Evolutionary conservation across 106 monocot genomes (phyloP).

Genomic region (Platanthera guangdongensis): DNA sequence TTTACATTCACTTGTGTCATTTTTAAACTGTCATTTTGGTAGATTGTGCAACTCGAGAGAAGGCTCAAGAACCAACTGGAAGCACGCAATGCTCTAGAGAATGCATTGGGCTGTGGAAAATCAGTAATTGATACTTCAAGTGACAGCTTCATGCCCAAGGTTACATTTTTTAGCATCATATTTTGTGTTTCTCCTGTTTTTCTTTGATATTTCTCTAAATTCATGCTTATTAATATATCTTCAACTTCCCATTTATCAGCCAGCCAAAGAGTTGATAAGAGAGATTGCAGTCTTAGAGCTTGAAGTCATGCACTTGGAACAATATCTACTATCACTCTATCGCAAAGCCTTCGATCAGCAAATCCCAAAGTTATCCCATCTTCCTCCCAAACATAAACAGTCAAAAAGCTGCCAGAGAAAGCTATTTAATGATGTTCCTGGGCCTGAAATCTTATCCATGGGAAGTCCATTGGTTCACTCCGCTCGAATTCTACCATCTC

Average conservation of each 20-base stretch:
- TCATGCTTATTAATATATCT: background rate
- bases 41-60: conserved; percentile 84
- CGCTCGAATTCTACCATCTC: conserved; percentile 14
- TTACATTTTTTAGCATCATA: background rate
- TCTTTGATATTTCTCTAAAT: background rate
- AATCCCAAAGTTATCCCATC: conserved; percentile 24
- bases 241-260: conserved; percentile 21
- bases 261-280: conserved; percentile 44
- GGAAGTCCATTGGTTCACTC: conserved; percentile 8
- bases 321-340: conserved; percentile 56
- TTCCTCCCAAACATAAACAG: conserved; percentile 13
- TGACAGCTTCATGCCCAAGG: conserved; percentile 51
- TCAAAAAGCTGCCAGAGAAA: conserved; percentile 14
- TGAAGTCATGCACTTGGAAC: conserved; percentile 61
- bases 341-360: conserved; percentile 65
- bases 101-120: conserved; percentile 59
- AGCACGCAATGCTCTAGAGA: conserved; percentile 55
- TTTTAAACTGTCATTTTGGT: conserved; percentile 3
- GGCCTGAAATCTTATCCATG: conserved; percentile 10
- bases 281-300: conserved; percentile 63
- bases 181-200: background rate
- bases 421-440: conserved; percentile 18
- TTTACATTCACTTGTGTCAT: background rate
- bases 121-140: conserved; percentile 24
- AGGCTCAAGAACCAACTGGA: conserved; percentile 57